These are phyloP conservation scores for Crithidia sp. DNA, from an alignment of 208 protist species.

Conservation along the genomic window DNA sequence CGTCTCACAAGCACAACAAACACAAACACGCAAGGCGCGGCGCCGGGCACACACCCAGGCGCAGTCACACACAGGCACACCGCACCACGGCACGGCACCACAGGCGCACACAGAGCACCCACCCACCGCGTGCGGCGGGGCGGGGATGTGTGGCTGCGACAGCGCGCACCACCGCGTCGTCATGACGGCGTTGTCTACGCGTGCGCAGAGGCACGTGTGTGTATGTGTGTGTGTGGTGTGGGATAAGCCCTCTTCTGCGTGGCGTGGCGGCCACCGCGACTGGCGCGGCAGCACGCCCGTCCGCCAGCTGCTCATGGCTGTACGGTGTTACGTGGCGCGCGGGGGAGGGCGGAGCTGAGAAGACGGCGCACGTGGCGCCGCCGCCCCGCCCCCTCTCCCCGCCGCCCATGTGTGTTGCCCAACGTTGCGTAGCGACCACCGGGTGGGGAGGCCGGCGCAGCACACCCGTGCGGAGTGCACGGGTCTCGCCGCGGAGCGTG, in stretches of 20 bases:
- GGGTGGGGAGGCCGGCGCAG: conserved; percentile 31
- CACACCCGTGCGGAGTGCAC: conserved; percentile 23
- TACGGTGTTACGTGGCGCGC: conserved; percentile 22
- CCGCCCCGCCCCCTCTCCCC: too few species aligned
- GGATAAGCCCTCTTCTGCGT: conserved; percentile 36
- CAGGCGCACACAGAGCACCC: conserved; percentile 9
- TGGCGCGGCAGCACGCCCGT: conserved; percentile 23
- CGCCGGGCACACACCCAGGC: neutral
- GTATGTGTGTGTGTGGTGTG: conserved; percentile 1
- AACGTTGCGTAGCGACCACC: conserved; percentile 33
- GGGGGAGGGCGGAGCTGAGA: neutral
- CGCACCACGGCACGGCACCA: conserved; percentile 5
- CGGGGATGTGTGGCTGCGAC: conserved; percentile 12
- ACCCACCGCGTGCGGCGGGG: conserved; percentile 26
- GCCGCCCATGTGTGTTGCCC: conserved; percentile 20
- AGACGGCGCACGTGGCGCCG: neutral
- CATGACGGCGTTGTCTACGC: conserved; percentile 9
- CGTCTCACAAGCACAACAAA: too few species aligned
- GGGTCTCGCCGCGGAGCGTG: conserved; percentile 22
- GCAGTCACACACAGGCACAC: neutral
- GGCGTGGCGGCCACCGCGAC: conserved; percentile 31
- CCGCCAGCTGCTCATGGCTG: conserved; percentile 35
- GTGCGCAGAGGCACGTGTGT: neutral
- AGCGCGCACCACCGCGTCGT: conserved; percentile 37
- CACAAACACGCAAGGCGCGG: neutral